Conservation (phyloP, 306 rosid species). For the peach (Prunus persica) region Prunus_persica_NCBIv2 NC_034009.1:22891501-22892000, state of each 20-base stretch:
- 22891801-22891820: conserved; percentile 56
- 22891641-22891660: background rate
- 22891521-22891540: conserved; percentile 56
- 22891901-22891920: conserved; percentile 39
- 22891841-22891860: conserved; percentile 43
- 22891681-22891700: conserved; percentile 69
- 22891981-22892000: background rate
- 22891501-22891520: conserved; percentile 55
- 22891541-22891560: conserved; percentile 42
- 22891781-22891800: conserved; percentile 68
- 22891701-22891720: conserved; percentile 50
- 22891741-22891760: conserved; percentile 69
- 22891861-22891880: conserved; percentile 88
- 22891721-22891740: conserved; percentile 35
- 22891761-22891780: conserved; percentile 85
- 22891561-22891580: conserved; percentile 80
- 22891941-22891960: background rate
- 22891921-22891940: conserved; percentile 24
- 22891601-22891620: background rate
- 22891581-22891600: conserved; percentile 34
- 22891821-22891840: conserved; percentile 40
- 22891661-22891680: conserved; percentile 83
- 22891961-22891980: background rate
- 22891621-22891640: background rate
- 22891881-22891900: conserved; percentile 56